Evolutionary conservation across 345 rosid genomes (phyloP), one percentile per base, ranked within the genome.

Genomic region (Hibiscus mutabilis): DNA sequence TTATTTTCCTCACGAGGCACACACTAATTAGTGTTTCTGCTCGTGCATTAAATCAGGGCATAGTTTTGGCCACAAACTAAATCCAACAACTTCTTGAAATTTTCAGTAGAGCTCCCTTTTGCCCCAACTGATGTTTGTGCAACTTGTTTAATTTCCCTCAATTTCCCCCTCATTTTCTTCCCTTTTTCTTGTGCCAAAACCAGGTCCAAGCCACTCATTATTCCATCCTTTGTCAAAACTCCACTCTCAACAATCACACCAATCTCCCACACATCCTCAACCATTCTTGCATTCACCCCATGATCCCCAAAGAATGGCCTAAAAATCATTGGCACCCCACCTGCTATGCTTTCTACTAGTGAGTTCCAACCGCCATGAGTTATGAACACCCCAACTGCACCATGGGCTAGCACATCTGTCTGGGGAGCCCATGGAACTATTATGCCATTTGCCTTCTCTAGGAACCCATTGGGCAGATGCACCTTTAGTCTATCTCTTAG

Each of bases 351-450:
- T 76, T 86, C 89, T 3, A 74, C 15, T 68, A 84, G 69, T 0
- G 88, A 87, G 76, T 80, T 83, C 74, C 78, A 78, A 13, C 93
- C 93, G 44, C 85, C 72, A 52, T 85, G 89, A 1, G 79, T 85
- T 66, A 81, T 78, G 69, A 74, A 82, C 27, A 83, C 89, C 46
- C 80, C 79, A 21, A 37, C 72, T 6, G 92, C 84, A 2, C 42
- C 29, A 66, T 86, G 93, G 25, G 74, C 80, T 56, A 91, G 65
- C 8, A 88, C 79, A 5, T 78, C 72, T 3, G 31, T 70, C 75
- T 90, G 96, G 1, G 93, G 97, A 0, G 84, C 87, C 92, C 90
- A 84, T 5, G 85, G 52, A 51, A 87, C 89, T 22, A 84, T 76
- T 3, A 73, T 59, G 3, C 91, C 92, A 13, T 74, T 77, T 1